These are phyloP conservation scores for Borealophlyctis nickersoniae DNA, from an alignment of 192 early-diverging fungal genomes.

Conservation along the genomic window DNA sequence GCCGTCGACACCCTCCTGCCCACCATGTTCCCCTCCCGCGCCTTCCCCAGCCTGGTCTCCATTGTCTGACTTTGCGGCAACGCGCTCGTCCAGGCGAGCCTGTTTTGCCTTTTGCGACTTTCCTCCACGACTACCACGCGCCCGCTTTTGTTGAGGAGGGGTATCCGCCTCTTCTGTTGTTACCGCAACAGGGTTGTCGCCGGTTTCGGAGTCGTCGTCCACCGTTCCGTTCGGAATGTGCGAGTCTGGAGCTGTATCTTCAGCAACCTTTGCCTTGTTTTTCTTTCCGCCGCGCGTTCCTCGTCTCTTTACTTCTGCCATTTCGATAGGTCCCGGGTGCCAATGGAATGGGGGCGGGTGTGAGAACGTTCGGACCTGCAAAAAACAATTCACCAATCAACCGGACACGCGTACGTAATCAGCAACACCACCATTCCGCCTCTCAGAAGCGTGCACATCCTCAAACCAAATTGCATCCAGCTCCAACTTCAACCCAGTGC, in stretches of 20 bases:
- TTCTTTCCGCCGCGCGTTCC: conserved; percentile 29
- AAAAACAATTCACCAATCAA: no score
- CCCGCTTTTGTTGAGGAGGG: background rate
- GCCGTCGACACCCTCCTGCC: conserved; percentile 5
- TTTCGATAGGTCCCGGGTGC: no score
- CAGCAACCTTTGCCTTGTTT: conserved; percentile 1
- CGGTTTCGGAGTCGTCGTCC: background rate
- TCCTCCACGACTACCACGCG: background rate
- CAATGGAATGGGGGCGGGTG: no score
- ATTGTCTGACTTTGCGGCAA: background rate
- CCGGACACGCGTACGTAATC: no score
- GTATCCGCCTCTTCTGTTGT: background rate
- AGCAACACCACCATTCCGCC: no score
- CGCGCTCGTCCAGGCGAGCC: background rate
- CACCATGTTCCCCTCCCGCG: background rate
- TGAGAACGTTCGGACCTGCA: no score
- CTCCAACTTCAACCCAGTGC: no score
- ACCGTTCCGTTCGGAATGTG: background rate
- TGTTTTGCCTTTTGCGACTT: background rate
- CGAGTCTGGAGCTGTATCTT: background rate
- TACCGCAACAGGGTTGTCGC: background rate
- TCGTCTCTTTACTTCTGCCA: conserved; percentile 14
- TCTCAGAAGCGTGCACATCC: no score
- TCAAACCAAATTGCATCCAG: no score
- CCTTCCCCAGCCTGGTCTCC: background rate